Evolutionary conservation across 805 yeast genomes (phyloP), one percentile per base, ranked within the genome.

Genomic region (Candida anglica): DNA sequence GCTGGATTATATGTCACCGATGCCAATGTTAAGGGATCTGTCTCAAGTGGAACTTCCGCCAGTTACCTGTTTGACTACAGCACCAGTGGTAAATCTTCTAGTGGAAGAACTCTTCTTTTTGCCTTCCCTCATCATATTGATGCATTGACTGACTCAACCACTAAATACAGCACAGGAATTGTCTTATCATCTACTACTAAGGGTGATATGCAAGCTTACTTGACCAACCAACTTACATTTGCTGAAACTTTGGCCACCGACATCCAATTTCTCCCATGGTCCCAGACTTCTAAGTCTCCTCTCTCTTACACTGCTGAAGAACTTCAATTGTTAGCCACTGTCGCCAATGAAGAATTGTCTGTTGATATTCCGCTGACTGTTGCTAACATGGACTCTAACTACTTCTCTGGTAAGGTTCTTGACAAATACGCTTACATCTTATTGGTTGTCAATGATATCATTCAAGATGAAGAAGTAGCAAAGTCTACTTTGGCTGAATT

Each of bases 1-100:
- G 89, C 93, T 26, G 94, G 94, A 26, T 61, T 69, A 43, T 84
- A 80, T 49, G 76, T 73, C 3, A 68, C 70, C 2, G 67, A 65
- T 21, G 79, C 79, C 14, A 37, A 48, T 3, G 47, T 80, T 15
- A 44, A 48, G 15, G 86, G 83, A 34, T 52, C 69, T 16, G 66
- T 64, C 4, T 44, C 69, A 11, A 60, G 63, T 17, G 77, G 77
- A 13, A 39, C 57, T 3, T 41, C 60, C 17, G 81, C 79, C 8
- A 50, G 58, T 13, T 80, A 77, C 50, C 46, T 60, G 24, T 68
- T 77, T 46, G 47, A 47, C 4, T 81, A 77, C 54, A 43, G 53
- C n/a, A 71, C 76, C 15, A 46, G 44, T 19, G 86, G 86, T 27
- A 33, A 46, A 3, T 77, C 84, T 4, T 43, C 61, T 7, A 56